Base-by-base conservation (phyloP, 73 alveolate genomes). In the Blepharisma japonicum region DNA sequence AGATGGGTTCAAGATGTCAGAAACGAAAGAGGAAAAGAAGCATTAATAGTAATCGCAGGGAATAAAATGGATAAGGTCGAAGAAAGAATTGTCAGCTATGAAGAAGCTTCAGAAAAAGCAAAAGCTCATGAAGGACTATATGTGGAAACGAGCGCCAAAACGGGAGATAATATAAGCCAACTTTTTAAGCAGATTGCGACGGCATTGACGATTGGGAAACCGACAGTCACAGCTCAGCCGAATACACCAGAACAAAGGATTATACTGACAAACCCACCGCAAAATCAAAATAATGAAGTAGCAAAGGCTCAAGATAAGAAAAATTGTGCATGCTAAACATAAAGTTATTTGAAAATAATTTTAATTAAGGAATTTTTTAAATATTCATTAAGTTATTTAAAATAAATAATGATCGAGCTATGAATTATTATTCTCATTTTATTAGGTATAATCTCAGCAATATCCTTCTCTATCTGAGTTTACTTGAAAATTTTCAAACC, bases 1-100 rank as follows among this genome's bases (percentile, higher is more conserved):
- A 92, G 87, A 71, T 92, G 98, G 98, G 86, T 92, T 45, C 95
- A 92, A 56, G 98, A 89, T 68, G 96, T 90, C n/a, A 71, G 91
- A 46, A 72, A 84, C n/a, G 97, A 90, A 53, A 81, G 98, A 67
- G 99, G 99, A 25, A 82, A 81, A 68, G 96, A 92, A 68, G 97
- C 90, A 42, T 71, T 95, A 32, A 94, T 92, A 49, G 92, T 89
- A 6, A 87, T 95, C 6, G 95, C 94, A 7, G 99, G 97, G 54
- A 95, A 94, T 81, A 95, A 95, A 91, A 92, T 93, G 2, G 98
- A 93, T 80, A 47, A 81, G 9, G 82, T 71, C 3, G 96, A 91
- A 20, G 87, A 86, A 61, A 78, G 98, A 81, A 72, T 71, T 55
- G 92, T 87, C n/a, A 47, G 86, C 54, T 46, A 77, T 45, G 89